Conservation (phyloP, 2,329 filamentous ascomycete genomes). For the Colletotrichum euphorbiae region DNA sequence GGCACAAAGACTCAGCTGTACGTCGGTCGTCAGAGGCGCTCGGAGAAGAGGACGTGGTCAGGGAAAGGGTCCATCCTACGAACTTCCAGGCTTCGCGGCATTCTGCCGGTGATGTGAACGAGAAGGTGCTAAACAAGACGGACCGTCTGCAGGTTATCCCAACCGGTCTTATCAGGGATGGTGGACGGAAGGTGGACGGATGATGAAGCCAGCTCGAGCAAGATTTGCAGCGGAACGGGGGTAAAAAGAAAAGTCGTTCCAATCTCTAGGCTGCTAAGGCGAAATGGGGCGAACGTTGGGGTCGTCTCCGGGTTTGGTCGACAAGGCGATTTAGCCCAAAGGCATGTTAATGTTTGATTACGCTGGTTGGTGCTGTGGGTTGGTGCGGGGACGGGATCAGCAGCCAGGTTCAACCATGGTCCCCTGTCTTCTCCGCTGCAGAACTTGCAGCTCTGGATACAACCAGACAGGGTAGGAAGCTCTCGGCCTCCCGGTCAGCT, state of each 20-base stretch:
- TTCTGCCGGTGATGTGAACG: background rate
- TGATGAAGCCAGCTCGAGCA: slow-evolving; percentile 4
- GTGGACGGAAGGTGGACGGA: slow-evolving; percentile 11
- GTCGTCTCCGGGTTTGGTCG: background rate
- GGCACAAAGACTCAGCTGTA: no score
- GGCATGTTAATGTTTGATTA: background rate
- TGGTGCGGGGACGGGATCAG: slow-evolving; percentile 10
- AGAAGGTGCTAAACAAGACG: background rate
- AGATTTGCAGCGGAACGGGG: background rate
- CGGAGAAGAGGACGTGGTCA: background rate
- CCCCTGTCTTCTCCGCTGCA: slow-evolving; percentile 16
- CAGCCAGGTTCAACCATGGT: slow-evolving; percentile 22
- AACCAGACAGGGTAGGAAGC: background rate
- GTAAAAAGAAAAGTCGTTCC: no score
- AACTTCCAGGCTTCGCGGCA: slow-evolving; percentile 1
- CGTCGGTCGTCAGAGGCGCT: slow-evolving; percentile 18
- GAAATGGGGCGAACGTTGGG: slow-evolving; percentile 13
- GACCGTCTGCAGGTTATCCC: slow-evolving; percentile 1
- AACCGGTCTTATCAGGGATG: no score
- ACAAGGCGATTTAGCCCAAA: slow-evolving; percentile 16
- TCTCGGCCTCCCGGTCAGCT: background rate
- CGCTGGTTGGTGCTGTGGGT: slow-evolving; percentile 15
- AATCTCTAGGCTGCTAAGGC: background rate
- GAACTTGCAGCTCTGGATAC: slow-evolving; percentile 5
- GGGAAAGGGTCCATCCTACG: slow-evolving; percentile 10